phyloP scores from a whole-genome alignment of 306 rosid species.

The Glycine tomentella region DNA sequence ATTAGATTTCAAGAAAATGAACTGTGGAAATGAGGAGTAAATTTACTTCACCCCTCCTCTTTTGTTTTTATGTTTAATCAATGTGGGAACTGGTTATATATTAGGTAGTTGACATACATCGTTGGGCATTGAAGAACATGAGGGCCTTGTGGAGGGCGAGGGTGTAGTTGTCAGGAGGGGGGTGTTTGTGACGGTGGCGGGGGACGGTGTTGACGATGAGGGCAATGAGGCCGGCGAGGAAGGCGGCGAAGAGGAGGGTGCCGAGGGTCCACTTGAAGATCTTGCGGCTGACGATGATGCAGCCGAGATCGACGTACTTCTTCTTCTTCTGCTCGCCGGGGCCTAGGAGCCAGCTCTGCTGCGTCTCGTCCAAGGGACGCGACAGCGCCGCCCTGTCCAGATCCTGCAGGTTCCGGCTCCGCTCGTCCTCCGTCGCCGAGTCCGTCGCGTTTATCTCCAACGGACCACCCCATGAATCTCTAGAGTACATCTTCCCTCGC shows the following conservation, averaged over 20 bases:
- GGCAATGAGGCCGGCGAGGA: conserved; percentile 75
- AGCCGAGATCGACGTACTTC: conserved; percentile 96
- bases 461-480: conserved; percentile 99
- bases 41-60: too few relatives aligned
- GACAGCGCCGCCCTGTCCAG: conserved; percentile 89
- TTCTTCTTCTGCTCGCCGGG: conserved; percentile 98
- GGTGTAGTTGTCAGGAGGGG: conserved; percentile 93
- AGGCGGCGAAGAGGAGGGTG: conserved; percentile 60
- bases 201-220: conserved; percentile 91
- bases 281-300: conserved; percentile 95
- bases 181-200: conserved; percentile 65
- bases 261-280: conserved; percentile 93
- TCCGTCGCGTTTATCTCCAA: conserved; percentile 92
- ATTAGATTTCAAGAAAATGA: too few relatives aligned
- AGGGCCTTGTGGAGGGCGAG: conserved; percentile 95
- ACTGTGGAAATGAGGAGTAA: too few relatives aligned
- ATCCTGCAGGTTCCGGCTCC: conserved; percentile 89
- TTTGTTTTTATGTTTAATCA: too few relatives aligned
- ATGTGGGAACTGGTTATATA: too few relatives aligned
- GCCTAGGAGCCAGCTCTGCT: conserved; percentile 96
- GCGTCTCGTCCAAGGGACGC: conserved; percentile 92
- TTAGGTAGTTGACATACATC: conserved; percentile 44
- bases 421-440: conserved; percentile 94
- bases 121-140: conserved; percentile 95
- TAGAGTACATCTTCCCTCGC: conserved; percentile 75